phyloP scores from a whole-genome alignment of 352 stramenopile genomes.

The Pythium coloratum region DNA sequence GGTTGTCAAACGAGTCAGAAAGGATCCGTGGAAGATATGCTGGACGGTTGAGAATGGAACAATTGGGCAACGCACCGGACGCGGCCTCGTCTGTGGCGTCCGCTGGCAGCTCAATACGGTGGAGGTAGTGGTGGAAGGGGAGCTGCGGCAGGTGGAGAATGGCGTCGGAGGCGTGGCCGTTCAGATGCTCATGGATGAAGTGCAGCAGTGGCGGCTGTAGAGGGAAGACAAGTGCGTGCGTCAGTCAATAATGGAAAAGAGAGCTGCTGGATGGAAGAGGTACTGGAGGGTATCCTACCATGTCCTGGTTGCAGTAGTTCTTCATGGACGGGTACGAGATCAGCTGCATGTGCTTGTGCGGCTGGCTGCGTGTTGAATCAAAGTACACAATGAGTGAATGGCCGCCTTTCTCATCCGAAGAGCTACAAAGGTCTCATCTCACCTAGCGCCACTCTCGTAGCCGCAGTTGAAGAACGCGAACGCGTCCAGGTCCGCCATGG shows the following conservation, averaged over 20 bases:
- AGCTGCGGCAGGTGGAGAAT: slow-evolving; percentile 62
- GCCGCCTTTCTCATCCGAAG: background rate
- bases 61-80: slow-evolving; percentile 28
- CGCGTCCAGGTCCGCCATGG: slow-evolving; percentile 62
- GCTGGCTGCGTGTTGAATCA: slow-evolving; percentile 42
- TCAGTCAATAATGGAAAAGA: slow-evolving; percentile 14
- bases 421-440: background rate
- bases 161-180: slow-evolving; percentile 31
- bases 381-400: background rate
- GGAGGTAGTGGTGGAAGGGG: slow-evolving; percentile 73
- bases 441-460: slow-evolving; percentile 80
- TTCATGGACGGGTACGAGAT: slow-evolving; percentile 80
- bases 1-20: background rate
- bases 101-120: slow-evolving; percentile 48
- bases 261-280: background rate
- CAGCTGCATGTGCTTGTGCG: slow-evolving; percentile 89
- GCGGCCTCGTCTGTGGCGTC: slow-evolving; percentile 43
- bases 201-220: slow-evolving; percentile 67
- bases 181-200: slow-evolving; percentile 63
- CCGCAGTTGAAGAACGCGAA: slow-evolving; percentile 88
- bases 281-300: slow-evolving; percentile 32
- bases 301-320: slow-evolving; percentile 53
- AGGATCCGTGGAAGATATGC: background rate
- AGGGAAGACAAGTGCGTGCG: background rate
- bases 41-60: background rate